Conservation (phyloP, 2,329 filamentous ascomycete species). For the Huntiella omanensis region DNA sequence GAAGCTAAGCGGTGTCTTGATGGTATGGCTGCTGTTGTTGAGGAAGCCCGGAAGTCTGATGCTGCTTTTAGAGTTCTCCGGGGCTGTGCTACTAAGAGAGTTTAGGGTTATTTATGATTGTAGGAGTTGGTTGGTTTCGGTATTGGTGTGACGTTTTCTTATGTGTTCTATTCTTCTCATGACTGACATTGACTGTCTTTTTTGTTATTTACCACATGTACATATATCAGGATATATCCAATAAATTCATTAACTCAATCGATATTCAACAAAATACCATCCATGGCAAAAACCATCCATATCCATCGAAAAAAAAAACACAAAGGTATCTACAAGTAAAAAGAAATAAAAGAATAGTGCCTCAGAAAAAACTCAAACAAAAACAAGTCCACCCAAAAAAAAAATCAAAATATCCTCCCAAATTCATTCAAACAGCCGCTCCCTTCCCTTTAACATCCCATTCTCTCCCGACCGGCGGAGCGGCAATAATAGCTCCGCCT, state of each 20-base stretch:
- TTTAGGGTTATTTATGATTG: neutral
- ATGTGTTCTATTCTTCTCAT: neutral
- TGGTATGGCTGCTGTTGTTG: slow-evolving; percentile 39
- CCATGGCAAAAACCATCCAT: neutral
- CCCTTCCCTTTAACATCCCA: too few species aligned
- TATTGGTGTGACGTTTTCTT: neutral
- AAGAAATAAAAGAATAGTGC: too few species aligned
- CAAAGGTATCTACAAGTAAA: too few species aligned
- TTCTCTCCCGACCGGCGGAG: too few species aligned
- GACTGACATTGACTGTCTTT: neutral
- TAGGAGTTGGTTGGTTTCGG: neutral
- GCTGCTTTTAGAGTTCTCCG: slow-evolving; percentile 42
- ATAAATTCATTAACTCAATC: neutral
- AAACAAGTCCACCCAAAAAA: neutral
- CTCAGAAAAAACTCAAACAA: too few species aligned
- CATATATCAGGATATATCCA: too few species aligned
- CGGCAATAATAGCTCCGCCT: neutral
- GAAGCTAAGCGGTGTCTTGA: slow-evolving; percentile 42
- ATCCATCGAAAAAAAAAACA: too few species aligned
- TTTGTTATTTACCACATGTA: slow-evolving; percentile 1
- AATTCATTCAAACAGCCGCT: too few species aligned
- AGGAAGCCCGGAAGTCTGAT: slow-evolving; percentile 41
- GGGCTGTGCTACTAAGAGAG: slow-evolving; percentile 46
- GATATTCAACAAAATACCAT: neutral
- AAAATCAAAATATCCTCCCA: slow-evolving; percentile 2